These are phyloP conservation scores for Ogataea ganodermae DNA, from an alignment of 805 yeast genomes.

Conservation along the genomic window DNA sequence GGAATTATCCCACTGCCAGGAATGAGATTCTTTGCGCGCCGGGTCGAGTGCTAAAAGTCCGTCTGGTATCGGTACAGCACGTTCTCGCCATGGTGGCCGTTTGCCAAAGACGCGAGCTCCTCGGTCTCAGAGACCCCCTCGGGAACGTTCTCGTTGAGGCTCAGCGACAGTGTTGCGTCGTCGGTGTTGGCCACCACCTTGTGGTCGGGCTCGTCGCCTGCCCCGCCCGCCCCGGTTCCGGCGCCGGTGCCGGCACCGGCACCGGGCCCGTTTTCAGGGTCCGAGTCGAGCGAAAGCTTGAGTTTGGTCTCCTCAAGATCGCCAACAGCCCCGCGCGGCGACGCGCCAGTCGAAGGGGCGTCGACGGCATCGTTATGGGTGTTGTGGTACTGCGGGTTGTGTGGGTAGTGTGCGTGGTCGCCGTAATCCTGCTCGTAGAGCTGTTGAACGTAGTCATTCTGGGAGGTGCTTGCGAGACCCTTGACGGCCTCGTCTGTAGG, in stretches of 20 bases:
- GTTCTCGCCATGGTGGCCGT: slow-evolving; percentile 38
- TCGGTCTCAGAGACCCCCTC: slow-evolving; percentile 35
- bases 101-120: slow-evolving; percentile 37
- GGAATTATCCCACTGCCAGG: too few relatives aligned
- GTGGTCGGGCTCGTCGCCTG: slow-evolving; percentile 9
- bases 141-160: slow-evolving; percentile 34
- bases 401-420: slow-evolving; percentile 30
- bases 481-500: slow-evolving; percentile 7
- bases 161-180: slow-evolving; percentile 32
- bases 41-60: slow-evolving; percentile 19
- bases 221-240: background rate
- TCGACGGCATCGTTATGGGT: slow-evolving; percentile 22
- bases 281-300: slow-evolving; percentile 3
- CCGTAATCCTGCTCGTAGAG: slow-evolving; percentile 36
- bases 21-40: background rate
- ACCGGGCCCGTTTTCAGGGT: slow-evolving; percentile 2
- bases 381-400: slow-evolving; percentile 35
- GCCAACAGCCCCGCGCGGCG: slow-evolving; percentile 1
- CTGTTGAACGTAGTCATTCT: slow-evolving; percentile 33
- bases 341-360: slow-evolving; percentile 12
- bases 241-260: slow-evolving; percentile 1
- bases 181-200: slow-evolving; percentile 33
- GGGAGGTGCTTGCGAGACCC: slow-evolving; percentile 1
- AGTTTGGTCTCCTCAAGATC: slow-evolving; percentile 6
- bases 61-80: slow-evolving; percentile 34